Conservation (phyloP, 495 filamentous ascomycete genomes). For the Hapsidospora chrysogenum region DNA sequence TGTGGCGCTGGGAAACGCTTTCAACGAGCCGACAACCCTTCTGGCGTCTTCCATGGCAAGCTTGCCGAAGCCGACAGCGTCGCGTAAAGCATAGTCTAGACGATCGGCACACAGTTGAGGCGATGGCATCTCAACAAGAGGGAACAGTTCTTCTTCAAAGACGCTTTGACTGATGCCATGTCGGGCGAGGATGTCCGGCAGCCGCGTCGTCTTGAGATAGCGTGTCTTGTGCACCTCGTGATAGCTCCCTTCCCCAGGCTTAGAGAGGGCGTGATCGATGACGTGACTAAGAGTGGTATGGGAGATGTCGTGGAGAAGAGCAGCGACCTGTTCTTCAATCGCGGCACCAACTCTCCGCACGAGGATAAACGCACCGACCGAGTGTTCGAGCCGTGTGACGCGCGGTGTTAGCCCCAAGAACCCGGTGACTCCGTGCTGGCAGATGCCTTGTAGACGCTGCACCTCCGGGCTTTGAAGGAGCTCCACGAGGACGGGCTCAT, state of each 20-base stretch:
- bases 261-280: constrained; percentile 20
- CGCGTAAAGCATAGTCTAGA: constrained; percentile 25
- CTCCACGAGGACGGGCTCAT: constrained; percentile 19
- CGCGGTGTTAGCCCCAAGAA: constrained; percentile 17
- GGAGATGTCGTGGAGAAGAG: constrained; percentile 25
- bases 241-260: constrained; percentile 23
- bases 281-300: constrained; percentile 28
- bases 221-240: constrained; percentile 26
- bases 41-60: constrained; percentile 12
- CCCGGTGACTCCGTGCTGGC: constrained; percentile 21
- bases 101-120: constrained; percentile 27
- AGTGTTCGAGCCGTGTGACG: constrained; percentile 27
- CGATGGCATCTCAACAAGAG: constrained; percentile 21
- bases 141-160: constrained; percentile 23
- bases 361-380: constrained; percentile 24
- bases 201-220: constrained; percentile 17
- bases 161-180: constrained; percentile 14
- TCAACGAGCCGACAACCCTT: constrained; percentile 11
- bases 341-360: constrained; percentile 21
- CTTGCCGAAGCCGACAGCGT: constrained; percentile 17
- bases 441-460: constrained; percentile 18
- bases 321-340: constrained; percentile 24
- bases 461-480: constrained; percentile 19
- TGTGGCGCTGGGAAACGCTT: constrained; percentile 13
- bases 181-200: constrained; percentile 17